Base-by-base conservation (phyloP, 495 filamentous ascomycete species). In the Aspergillus panamensis region DNA sequence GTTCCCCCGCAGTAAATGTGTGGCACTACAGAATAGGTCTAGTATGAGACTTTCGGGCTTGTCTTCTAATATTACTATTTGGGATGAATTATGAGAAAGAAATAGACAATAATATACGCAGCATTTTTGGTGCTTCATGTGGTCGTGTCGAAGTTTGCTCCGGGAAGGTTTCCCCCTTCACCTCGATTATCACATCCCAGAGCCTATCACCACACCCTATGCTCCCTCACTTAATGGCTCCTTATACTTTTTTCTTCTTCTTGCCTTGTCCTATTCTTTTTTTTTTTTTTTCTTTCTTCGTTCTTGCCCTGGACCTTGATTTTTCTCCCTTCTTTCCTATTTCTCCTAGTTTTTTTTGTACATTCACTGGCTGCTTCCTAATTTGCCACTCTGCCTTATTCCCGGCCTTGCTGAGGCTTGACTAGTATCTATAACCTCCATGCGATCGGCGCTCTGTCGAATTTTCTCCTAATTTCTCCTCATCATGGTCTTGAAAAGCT, bases 1-100 rank as follows among this genome's bases (percentile, higher is more conserved):
- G 80, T 87, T 45, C 89, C 91, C 49, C 92, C 92, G 14, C 77
- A 87, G 72, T 85, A 76, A 66, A 57, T 21, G 31, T 55, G 32
- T 16, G 55, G 58, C 49, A 31, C 58, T 59, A 60, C 48, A 49
- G 55, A 60, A 66, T 64, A 51, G 40, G 57, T 35, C 44, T 31
- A 16, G 32, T 25, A 39, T 31, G 50, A 39, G 37, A 37, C 31
- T 48, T 47, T 43, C 29, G 52, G 40, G 20, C 42, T 47, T 40
- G 52, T 57, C 48, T 30, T 51, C 54, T 49, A 52, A 59, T 56
- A 49, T 56, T 57, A 50, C 40, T 64, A 59, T 49, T 62, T 65
- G 57, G 63, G 60, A 79, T 65, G 72, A 77, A 68, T 78, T 69
- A 78, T 70, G 76, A 75, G 69, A 75, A 76, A 48, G 61, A 68